Evolutionary conservation across 352 stramenopile genomes (phyloP), one percentile per base, ranked within the genome.

Genomic region (Peronospora farinosa): DNA sequence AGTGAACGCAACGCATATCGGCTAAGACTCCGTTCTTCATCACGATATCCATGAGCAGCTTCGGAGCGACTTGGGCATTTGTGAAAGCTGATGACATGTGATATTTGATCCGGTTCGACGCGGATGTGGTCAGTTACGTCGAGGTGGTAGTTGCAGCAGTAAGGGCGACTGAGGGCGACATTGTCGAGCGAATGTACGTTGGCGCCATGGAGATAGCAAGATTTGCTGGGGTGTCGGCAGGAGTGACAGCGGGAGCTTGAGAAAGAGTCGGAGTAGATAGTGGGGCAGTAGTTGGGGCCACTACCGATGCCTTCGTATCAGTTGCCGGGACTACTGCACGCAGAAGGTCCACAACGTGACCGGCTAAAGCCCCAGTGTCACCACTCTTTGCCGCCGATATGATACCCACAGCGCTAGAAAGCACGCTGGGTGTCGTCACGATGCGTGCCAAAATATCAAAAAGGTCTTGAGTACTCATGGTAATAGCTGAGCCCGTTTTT

Each of bases 381-480:
- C 53, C 43, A 6, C n/a, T 47, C 28, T 32, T 52, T 17, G 37
- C 42, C 10, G 53, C 43, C 3, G 43, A 49, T 32, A 63, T 49
- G 47, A 49, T 47, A 16, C 47, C 49, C 1, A 31, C 41, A 21
- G 40, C 30, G 32, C 48, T 50, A 7, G 45, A 48, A 27, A 47
- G 17, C 11, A 54, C 28, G 0, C 10, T 12, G 7, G 51, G 51
- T n/a, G 33, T 61, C 13, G 30, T 30, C 3, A 28, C 31, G 8
- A 51, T 13, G 15, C 42, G 39, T 8, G 36, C 33, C 7, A 63
- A 37, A 9, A 56, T 5, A 39, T 15, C 23, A 28, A 51, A 21
- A 2, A 63, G 11, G 25, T 53, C 40, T 7, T 47, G 23, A 3
- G n/a, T 51, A 7, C 30, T 54, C 49, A 59, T 40, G 0, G 30